Conservation (phyloP, 768 basidiomycete species). For the Pleurotus giganteus region DNA sequence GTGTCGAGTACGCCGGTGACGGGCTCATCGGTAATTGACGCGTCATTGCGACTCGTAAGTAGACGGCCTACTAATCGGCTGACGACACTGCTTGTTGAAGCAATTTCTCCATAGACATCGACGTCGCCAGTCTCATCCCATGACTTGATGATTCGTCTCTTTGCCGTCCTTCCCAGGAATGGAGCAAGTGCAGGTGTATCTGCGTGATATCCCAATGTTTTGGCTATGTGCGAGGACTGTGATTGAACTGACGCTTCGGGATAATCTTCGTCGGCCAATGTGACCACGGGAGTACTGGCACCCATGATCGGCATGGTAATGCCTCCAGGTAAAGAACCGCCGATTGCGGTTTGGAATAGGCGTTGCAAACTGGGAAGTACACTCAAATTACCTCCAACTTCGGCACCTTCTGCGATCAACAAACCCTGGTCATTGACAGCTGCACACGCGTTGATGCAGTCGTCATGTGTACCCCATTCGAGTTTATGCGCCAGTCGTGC, state of each 20-base stretch:
- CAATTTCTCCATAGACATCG: slow-evolving; percentile 30
- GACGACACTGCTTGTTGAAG: not conserved
- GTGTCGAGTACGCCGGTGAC: not conserved
- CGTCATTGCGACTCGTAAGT: slow-evolving; percentile 32
- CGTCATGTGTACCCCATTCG: slow-evolving; percentile 56
- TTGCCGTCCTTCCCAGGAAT: slow-evolving; percentile 43
- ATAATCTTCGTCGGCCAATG: too few relatives aligned
- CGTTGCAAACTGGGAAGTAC: slow-evolving; percentile 46
- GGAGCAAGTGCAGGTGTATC: slow-evolving; percentile 49
- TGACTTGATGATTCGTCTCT: slow-evolving; percentile 40
- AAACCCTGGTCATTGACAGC: slow-evolving; percentile 25
- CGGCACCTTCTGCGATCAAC: slow-evolving; percentile 30
- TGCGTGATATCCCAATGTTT: slow-evolving; percentile 46
- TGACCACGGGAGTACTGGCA: too few relatives aligned
- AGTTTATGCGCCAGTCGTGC: slow-evolving; percentile 46
- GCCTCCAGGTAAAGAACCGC: slow-evolving; percentile 13
- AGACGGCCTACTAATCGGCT: slow-evolving; percentile 6
- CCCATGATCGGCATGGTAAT: not conserved
- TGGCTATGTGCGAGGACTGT: slow-evolving; percentile 27
- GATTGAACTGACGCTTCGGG: too few relatives aligned
- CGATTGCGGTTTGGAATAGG: slow-evolving; percentile 49
- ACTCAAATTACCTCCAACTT: slow-evolving; percentile 42
- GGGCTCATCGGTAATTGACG: slow-evolving; percentile 14
- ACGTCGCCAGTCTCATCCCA: slow-evolving; percentile 36
- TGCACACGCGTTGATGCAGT: slow-evolving; percentile 51